These are phyloP conservation scores for Populus davidiana DNA, from an alignment of 345 rosid species.

Conservation along the genomic window DNA sequence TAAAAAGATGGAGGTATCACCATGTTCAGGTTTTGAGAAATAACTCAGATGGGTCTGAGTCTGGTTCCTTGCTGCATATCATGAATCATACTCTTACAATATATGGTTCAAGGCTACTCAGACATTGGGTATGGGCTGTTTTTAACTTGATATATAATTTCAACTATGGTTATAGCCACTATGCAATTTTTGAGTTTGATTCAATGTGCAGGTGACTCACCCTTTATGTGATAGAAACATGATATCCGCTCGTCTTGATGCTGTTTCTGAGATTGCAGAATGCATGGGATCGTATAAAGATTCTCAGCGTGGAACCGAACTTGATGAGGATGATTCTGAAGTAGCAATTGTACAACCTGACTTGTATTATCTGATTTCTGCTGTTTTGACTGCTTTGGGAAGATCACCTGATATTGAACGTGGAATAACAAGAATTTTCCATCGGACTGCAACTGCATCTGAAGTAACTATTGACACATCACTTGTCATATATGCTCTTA, in stretches of 20 bases:
- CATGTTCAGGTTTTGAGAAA: conserved; percentile 64
- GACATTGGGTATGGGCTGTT: conserved; percentile 72
- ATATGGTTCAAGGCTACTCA: conserved; percentile 86
- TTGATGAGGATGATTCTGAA: conserved; percentile 42
- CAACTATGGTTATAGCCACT: background rate
- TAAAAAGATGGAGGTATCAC: conserved; percentile 6
- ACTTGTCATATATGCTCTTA: background rate
- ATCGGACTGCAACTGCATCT: conserved; percentile 77
- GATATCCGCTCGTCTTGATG: conserved; percentile 93
- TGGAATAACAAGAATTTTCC: conserved; percentile 92
- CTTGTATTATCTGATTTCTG: conserved; percentile 53
- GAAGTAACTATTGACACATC: conserved; percentile 53
- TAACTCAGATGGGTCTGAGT: conserved; percentile 71
- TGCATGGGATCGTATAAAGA: conserved; percentile 63
- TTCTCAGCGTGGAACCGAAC: conserved; percentile 31
- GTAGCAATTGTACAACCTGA: conserved; percentile 37
- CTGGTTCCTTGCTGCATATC: conserved; percentile 68
- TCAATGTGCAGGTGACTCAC: conserved; percentile 68
- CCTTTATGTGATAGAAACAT: conserved; percentile 78
- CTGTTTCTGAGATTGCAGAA: conserved; percentile 91
- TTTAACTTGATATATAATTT: background rate
- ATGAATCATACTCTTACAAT: conserved; percentile 79
- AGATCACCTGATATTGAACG: conserved; percentile 88
- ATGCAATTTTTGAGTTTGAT: conserved; percentile 18
- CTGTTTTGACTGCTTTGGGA: conserved; percentile 71